These are phyloP conservation scores for Ambrosia trifida DNA, from an alignment of 129 eudicot genomes.

Conservation along the genomic window DNA sequence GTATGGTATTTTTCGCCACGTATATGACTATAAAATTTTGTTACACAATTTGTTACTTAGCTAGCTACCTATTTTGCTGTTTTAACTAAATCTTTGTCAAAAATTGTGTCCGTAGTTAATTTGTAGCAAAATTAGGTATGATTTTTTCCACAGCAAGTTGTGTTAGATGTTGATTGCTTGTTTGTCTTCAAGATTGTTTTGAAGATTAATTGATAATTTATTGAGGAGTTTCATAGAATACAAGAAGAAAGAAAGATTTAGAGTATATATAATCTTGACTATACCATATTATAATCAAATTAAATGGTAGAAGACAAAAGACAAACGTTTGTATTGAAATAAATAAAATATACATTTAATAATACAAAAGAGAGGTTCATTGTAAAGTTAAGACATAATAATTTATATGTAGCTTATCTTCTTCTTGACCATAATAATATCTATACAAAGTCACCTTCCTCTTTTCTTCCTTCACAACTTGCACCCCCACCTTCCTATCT, in stretches of 20 bases:
- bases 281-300: neutral
- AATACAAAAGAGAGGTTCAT: conserved; percentile 27
- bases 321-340: neutral
- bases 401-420: conserved; percentile 18
- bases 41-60: too few relatives aligned
- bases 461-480: conserved; percentile 46
- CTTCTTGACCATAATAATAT: conserved; percentile 41
- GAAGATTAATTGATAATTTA: neutral
- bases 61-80: too few relatives aligned
- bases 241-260: conserved; percentile 1
- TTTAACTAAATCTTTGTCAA: too few relatives aligned
- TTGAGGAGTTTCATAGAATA: neutral
- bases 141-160: too few relatives aligned
- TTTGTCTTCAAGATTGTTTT: neutral
- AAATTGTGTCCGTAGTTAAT: too few relatives aligned
- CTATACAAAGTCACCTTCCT: conserved; percentile 42
- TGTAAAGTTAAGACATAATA: conserved; percentile 19
- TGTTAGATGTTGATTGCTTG: neutral
- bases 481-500: conserved; percentile 30
- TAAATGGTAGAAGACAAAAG: neutral
- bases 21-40: too few relatives aligned
- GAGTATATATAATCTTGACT: neutral
- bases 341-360: neutral
- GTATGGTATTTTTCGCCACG: too few relatives aligned
- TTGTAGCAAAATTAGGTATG: too few relatives aligned